Evolutionary conservation across 228 moss, liverwort and hornwort species (phyloP), one percentile per base, ranked within the genome.

Genomic region (Sphagnum fallax): DNA sequence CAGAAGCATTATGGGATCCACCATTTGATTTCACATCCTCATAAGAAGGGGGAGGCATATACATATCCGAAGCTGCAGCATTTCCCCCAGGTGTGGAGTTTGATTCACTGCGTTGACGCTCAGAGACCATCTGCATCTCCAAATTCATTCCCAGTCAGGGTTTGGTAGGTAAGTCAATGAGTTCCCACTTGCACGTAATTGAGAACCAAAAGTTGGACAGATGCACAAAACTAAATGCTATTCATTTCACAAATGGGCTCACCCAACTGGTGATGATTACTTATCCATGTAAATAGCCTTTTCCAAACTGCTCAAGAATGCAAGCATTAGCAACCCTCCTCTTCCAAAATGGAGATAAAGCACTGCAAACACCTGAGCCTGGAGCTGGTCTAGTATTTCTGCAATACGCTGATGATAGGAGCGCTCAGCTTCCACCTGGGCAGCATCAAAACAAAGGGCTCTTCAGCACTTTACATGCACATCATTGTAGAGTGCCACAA

Each of bases 21-120:
- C 91, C 95, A 73, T 95, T 92, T 16, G 83, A 51, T 77, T 95
- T 95, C 7, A 84, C 67, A 60, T 95, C 92, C 4, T 95, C 95
- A 71, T 92, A 95, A 49, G 95, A 73, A 71, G 95, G 95, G 68
- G 95, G 92, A 74, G 87, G 76, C 66, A 82, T 57, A 51, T 77
- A 84, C 12, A 72, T 74, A 72, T 91, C 82, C 53, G 75, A 79
- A 14, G 70, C 18, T 10, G 78, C 74, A 65, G 78, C 15, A 50
- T 68, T 77, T 69, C 76, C 83, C 53, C 69, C 10, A 7, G 82
- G 52, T 47, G 93, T 90, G 65, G 88, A 81, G 18, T 67, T 82
- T 70, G 91, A 87, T 67, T 95, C 95, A 74, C 77, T 87, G 63
- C 95, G 88, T 83, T 95, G 95, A 61, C 95, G 92, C 69, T 95